phyloP scores from a whole-genome alignment of 73 alveolate genomes.

The Breviolum minutum region DNA sequence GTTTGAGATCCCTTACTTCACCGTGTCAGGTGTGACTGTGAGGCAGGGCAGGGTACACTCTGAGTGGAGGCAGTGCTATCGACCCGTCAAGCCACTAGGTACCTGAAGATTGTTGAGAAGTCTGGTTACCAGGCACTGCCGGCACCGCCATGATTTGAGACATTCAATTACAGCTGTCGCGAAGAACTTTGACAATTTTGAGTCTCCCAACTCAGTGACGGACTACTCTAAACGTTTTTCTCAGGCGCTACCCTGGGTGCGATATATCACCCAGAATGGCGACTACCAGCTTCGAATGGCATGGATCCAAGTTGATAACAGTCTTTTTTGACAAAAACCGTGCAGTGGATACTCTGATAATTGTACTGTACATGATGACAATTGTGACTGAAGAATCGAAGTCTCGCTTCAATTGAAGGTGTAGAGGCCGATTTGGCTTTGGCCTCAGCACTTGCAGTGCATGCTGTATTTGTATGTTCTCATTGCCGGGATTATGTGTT shows the following conservation, averaged over 20 bases:
- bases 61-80: too few relatives aligned
- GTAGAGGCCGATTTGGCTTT: background rate
- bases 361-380: background rate
- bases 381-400: background rate
- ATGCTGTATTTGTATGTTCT: background rate
- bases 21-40: constrained; percentile 96
- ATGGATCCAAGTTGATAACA: background rate
- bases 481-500: background rate
- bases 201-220: too few relatives aligned
- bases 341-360: background rate
- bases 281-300: constrained; percentile 98
- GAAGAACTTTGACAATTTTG: background rate
- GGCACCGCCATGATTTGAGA: background rate
- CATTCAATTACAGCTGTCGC: background rate
- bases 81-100: too few relatives aligned
- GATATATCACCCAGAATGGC: constrained; percentile 99
- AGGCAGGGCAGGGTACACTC: constrained; percentile 74
- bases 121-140: constrained; percentile 99
- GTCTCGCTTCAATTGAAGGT: background rate
- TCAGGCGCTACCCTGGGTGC: constrained; percentile 97
- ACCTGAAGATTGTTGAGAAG: constrained; percentile 99
- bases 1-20: constrained; percentile 99
- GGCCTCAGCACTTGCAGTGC: background rate
- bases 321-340: too few relatives aligned
- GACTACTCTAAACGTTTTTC: background rate